These are phyloP conservation scores for Yamadazyma pseudoaaseri DNA, from an alignment of 1,139 yeast genomes.

Conservation along the genomic window DNA sequence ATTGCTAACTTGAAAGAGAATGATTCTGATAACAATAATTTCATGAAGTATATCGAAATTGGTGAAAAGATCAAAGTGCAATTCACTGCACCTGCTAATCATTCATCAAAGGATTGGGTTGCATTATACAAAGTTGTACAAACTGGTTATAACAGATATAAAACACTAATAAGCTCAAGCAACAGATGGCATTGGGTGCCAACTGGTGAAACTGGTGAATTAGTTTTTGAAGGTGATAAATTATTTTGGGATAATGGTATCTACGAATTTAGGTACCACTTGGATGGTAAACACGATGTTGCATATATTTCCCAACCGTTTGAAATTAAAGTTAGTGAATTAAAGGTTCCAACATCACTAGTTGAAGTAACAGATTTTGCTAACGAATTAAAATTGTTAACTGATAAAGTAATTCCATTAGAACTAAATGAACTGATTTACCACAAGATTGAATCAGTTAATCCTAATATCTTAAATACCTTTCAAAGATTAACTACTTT, in stretches of 20 bases:
- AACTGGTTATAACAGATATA: slow-evolving; percentile 56
- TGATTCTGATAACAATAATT: slow-evolving; percentile 14
- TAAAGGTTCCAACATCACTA: slow-evolving; percentile 34
- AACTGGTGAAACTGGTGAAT: slow-evolving; percentile 41
- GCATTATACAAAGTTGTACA: slow-evolving; percentile 71
- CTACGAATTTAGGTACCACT: slow-evolving; percentile 76
- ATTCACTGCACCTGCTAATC: slow-evolving; percentile 56
- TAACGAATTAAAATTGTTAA: slow-evolving; percentile 28
- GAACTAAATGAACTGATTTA: slow-evolving; percentile 29
- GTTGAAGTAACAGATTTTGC: slow-evolving; percentile 28
- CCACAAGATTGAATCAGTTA: slow-evolving; percentile 21
- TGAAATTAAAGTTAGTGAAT: slow-evolving; percentile 49
- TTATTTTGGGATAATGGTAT: slow-evolving; percentile 71
- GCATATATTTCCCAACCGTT: slow-evolving; percentile 69
- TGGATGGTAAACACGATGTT: slow-evolving; percentile 69
- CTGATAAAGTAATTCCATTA: slow-evolving; percentile 31
- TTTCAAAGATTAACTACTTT: slow-evolving; percentile 34
- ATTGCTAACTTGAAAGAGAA: slow-evolving; percentile 22
- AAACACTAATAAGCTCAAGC: slow-evolving; percentile 61
- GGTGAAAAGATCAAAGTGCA: slow-evolving; percentile 57
- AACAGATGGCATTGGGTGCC: slow-evolving; percentile 69
- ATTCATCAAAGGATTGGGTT: slow-evolving; percentile 64
- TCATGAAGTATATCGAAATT: slow-evolving; percentile 28
- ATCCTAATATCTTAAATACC: slow-evolving; percentile 30
- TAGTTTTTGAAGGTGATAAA: slow-evolving; percentile 49